Evolutionary conservation across 371 early-diverging fungal species (phyloP), one percentile per base, ranked within the genome.

Genomic region (Mucor ambiguus): DNA sequence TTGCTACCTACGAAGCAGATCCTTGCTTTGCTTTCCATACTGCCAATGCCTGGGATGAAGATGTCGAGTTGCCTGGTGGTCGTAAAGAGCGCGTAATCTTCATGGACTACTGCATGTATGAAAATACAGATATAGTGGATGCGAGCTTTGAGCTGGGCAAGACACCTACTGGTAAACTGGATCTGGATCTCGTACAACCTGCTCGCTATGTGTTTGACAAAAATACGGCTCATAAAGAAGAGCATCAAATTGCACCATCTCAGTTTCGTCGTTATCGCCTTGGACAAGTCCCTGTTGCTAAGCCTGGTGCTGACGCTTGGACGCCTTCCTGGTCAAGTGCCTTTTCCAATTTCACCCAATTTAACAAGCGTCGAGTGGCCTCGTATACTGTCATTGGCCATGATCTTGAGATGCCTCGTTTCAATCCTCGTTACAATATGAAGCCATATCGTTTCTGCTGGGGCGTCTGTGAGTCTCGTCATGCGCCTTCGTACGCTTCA

Each of bases 1-100:
- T 89, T 18, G 89, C 88, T 12, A 88, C 88, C 0, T 89, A 85
- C 48, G 85, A 85, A 35, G 78, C 82, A 7, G 86, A 83, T 22
- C 85, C 89, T 3, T 86, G 81, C 62, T 89, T 86, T 62, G 73
- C 85, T 28, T 85, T 89, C 72, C 90, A 89, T 59, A 66, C 81
- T 6, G 71, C 87, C 52, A 89, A 89, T 54, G 87, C 87, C 1
- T 88, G 79, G 75, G 90, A 89, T 26, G 84, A 85, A 54, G 80
- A 74, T 0, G 67, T 77, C 4, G 60, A 61, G 28, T 55, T 75
- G 5, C 78, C 78, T 8, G 82, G 77, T 26, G 80, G 80, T 10
- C 62, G 60, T 2, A 66, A 49, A 14, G 80, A 82, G 56, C 73
- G 76, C 1, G 79, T 82, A 3, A 82, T 82, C 18, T 75, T 68